Evolutionary conservation across 2,329 filamentous ascomycete genomes (phyloP).

Genomic region (Pseudopithomyces chartarum): DNA sequence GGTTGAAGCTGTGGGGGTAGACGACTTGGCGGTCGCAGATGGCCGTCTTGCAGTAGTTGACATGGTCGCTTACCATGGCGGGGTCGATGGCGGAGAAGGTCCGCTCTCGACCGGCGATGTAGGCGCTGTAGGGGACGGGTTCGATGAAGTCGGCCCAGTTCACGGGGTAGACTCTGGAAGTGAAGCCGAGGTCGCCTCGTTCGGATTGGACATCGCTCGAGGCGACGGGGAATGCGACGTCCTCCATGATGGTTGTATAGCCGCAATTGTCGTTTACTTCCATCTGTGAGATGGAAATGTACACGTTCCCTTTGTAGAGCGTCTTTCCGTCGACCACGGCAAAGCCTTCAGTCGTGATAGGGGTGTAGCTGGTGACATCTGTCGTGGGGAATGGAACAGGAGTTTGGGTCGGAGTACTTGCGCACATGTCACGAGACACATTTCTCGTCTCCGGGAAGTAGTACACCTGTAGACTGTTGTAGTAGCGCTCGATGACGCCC

Average conservation of each 20-base stretch:
- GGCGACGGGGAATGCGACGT: constrained; percentile 2
- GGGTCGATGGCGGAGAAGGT: not conserved
- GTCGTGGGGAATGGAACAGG: not conserved
- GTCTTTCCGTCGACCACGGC: not conserved
- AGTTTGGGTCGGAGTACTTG: not conserved
- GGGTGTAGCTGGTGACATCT: not conserved
- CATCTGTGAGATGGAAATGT: constrained; percentile 3
- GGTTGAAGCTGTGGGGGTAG: not conserved
- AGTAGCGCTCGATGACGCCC: not conserved
- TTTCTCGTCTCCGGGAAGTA: constrained; percentile 3
- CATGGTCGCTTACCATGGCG: not conserved
- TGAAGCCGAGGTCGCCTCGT: not conserved
- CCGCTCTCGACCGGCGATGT: not conserved
- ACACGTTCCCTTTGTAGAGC: constrained; percentile 5
- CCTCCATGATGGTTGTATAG: not conserved
- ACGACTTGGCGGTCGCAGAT: not conserved
- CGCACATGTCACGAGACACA: constrained; percentile 6
- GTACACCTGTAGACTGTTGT: not conserved
- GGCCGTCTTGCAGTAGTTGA: constrained; percentile 2
- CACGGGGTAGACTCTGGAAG: not conserved
- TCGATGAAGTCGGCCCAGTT: constrained; percentile 6
- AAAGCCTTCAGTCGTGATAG: constrained; percentile 6
- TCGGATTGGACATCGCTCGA: not conserved
- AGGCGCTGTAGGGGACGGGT: constrained; percentile 2
- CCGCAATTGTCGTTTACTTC: constrained; percentile 3